phyloP scores from a whole-genome alignment of 2,329 filamentous ascomycete species.

The Tolypocladium nubicola region DNA sequence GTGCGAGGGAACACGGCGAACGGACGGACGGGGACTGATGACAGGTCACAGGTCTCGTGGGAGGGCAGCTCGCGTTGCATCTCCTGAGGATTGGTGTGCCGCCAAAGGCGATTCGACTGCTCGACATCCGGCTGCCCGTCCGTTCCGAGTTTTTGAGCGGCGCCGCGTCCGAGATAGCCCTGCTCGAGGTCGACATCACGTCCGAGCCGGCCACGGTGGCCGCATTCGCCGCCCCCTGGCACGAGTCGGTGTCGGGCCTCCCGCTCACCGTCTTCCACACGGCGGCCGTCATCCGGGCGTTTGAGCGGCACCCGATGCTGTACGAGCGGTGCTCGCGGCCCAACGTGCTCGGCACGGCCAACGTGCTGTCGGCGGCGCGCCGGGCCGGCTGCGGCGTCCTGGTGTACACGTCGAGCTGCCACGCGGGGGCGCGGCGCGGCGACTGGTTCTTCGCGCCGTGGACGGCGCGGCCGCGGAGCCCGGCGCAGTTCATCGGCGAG shows the following conservation, averaged over 20 bases:
- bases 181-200: conserved; percentile 38
- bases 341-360: conserved; percentile 38
- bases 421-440: conserved; percentile 28
- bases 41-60: conserved; percentile 35
- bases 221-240: conserved; percentile 39
- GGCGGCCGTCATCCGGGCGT: conserved; percentile 41
- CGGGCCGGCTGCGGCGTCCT: conserved; percentile 36
- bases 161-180: conserved; percentile 22
- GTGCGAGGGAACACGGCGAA: too few species aligned
- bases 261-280: conserved; percentile 49
- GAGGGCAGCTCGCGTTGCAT: conserved; percentile 42
- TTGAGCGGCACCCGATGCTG: conserved; percentile 32
- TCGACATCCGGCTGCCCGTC: conserved; percentile 37
- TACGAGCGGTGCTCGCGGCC: conserved; percentile 35
- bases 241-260: conserved; percentile 22
- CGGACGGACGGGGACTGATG: too few species aligned
- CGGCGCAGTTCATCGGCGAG: conserved; percentile 34
- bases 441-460: conserved; percentile 33
- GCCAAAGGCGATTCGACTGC: conserved; percentile 38
- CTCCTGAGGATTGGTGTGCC: conserved; percentile 41
- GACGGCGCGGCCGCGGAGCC: conserved; percentile 24
- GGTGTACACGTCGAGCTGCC: conserved; percentile 39
- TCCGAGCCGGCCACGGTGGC: conserved; percentile 28
- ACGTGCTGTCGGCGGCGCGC: conserved; percentile 36
- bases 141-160: conserved; percentile 26